phyloP scores from a whole-genome alignment of 1,284 basidiomycete species.

The Leccinum pachyderme region DNA sequence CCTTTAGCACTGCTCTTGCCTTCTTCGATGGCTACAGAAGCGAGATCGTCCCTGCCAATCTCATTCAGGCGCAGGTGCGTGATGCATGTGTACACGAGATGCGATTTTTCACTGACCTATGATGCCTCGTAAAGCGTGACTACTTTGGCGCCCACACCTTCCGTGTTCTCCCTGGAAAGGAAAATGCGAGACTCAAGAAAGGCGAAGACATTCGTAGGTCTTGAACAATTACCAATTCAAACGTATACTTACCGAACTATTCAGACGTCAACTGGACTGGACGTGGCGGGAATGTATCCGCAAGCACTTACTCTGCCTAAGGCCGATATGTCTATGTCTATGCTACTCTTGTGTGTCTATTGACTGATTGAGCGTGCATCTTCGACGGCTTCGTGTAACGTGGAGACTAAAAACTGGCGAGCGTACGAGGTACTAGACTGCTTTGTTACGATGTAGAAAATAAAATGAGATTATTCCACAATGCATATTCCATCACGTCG shows the following conservation, averaged over 20 bases:
- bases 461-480: conserved; percentile 6
- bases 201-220: conserved; percentile 85
- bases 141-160: conserved; percentile 96
- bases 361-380: conserved; percentile 21
- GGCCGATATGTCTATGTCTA: not conserved
- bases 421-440: conserved; percentile 16
- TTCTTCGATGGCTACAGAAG: conserved; percentile 99
- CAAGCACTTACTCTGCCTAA: conserved; percentile 90
- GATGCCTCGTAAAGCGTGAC: conserved; percentile 58
- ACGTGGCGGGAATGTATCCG: conserved; percentile 91
- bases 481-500: too few relatives aligned
- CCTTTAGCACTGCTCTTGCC: conserved; percentile 94
- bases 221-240: conserved; percentile 3
- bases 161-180: conserved; percentile 86
- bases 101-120: conserved; percentile 34
- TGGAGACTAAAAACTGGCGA: conserved; percentile 10
- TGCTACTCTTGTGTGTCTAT: conserved; percentile 7
- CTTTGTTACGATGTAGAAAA: conserved; percentile 10
- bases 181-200: conserved; percentile 76
- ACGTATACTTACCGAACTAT: conserved; percentile 10
- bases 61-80: conserved; percentile 87
- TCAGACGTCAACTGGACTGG: conserved; percentile 91
- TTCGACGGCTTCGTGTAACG: not conserved
- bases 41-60: conserved; percentile 90
- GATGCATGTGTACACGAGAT: not conserved